Conservation (phyloP, 2,329 filamentous ascomycete species). For the Phialemonium atrogriseum region DNA sequence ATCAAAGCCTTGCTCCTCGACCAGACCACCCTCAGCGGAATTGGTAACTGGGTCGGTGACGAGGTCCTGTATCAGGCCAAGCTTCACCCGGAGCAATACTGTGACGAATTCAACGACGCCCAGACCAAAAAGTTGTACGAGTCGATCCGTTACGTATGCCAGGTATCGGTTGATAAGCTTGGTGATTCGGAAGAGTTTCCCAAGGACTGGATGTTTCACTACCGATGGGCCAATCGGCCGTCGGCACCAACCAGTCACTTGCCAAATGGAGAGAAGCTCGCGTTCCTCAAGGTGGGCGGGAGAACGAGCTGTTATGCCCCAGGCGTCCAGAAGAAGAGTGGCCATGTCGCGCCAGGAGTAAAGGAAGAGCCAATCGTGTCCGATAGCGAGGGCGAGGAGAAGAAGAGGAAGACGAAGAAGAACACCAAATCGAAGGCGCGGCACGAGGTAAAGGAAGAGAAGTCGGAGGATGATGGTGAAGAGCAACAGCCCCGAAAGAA, state of each 20-base stretch:
- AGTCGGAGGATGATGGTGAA: too few relatives aligned
- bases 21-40: slow-evolving; percentile 80
- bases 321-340: slow-evolving; percentile 72
- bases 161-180: slow-evolving; percentile 67
- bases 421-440: slow-evolving; percentile 6
- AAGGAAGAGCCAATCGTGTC: slow-evolving; percentile 33
- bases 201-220: slow-evolving; percentile 76
- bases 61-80: slow-evolving; percentile 85
- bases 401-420: slow-evolving; percentile 13
- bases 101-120: slow-evolving; percentile 65
- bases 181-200: slow-evolving; percentile 82
- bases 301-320: slow-evolving; percentile 87
- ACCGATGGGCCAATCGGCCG: slow-evolving; percentile 85
- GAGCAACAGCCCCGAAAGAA: slow-evolving; percentile 2
- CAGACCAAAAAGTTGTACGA: slow-evolving; percentile 67
- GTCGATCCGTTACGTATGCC: slow-evolving; percentile 70
- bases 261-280: slow-evolving; percentile 78
- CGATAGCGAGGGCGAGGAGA: slow-evolving; percentile 14
- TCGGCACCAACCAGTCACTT: slow-evolving; percentile 59
- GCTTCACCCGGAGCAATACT: slow-evolving; percentile 89
- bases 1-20: slow-evolving; percentile 85
- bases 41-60: slow-evolving; percentile 96
- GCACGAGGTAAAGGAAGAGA: slow-evolving; percentile 7
- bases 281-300: slow-evolving; percentile 82
- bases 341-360: slow-evolving; percentile 28